Conservation (phyloP, 768 basidiomycete species). For the Russula olivacea region DNA sequence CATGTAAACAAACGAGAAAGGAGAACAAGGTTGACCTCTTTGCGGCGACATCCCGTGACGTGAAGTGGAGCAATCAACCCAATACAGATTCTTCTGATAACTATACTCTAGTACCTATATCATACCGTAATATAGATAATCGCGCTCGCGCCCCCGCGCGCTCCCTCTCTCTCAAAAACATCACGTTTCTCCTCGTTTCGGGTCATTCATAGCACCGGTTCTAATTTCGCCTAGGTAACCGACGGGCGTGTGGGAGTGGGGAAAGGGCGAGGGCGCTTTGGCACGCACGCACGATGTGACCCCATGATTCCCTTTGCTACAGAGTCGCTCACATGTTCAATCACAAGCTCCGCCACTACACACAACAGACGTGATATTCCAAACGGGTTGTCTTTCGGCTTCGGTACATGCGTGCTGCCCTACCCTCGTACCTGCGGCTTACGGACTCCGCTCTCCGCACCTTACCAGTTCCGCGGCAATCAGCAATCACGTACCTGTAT, state of each 20-base stretch:
- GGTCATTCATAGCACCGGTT: not conserved
- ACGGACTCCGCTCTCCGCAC: not conserved
- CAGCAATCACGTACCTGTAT: no score
- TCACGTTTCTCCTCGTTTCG: conserved; percentile 1
- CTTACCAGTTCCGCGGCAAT: no score
- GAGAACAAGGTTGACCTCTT: no score
- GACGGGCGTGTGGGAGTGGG: not conserved
- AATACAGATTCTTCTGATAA: no score
- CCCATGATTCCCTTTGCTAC: not conserved
- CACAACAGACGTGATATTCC: not conserved
- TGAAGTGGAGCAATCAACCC: no score
- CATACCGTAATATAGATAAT: no score
- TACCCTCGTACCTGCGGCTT: not conserved
- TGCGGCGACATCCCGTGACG: no score
- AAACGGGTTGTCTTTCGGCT: not conserved
- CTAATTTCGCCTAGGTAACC: not conserved
- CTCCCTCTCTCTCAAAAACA: no score
- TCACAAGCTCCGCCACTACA: not conserved
- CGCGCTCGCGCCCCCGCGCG: no score
- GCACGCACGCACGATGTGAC: not conserved
- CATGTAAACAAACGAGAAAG: no score
- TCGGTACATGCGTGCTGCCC: not conserved
- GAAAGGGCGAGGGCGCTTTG: no score
- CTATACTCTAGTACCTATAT: no score
- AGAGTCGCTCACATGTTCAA: conserved; percentile 5